Evolutionary conservation across 805 yeast genomes (phyloP), one percentile per base, ranked within the genome.

Genomic region (Hanseniaspora lindneri): DNA sequence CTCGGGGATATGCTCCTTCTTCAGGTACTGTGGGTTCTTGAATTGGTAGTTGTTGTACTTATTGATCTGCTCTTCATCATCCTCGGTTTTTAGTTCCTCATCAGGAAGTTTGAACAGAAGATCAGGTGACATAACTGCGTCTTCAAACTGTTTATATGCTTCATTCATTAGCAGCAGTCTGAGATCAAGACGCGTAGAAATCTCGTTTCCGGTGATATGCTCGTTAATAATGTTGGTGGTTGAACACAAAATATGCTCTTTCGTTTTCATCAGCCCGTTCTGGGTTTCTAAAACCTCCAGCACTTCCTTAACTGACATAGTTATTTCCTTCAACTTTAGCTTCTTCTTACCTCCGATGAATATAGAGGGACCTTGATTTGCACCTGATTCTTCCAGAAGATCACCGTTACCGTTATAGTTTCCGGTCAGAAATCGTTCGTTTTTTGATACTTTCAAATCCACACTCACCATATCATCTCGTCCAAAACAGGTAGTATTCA

Each of bases 401-500:
- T 39, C 41, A 2, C 49, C 51, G 13, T 52, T 54, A 20, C 41
- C 50, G 11, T 46, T 36, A n/a, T 32, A 39, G 36, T 42, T 48
- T 14, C 52, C 21, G 8, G 52, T 43, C 34, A 35, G 42, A 3
- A 64, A 9, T n/a, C 50, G 47, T 2, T 52, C 55, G 55, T 69
- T 75, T 39, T 70, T 72, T 54, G 63, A 62, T 1, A 76, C 57
- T 34, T 68, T 68, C 17, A 70, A 55, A 28, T 60, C 57, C 5
- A 77, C 44, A 6, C 57, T 54, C 7, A 78, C 56, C 6, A 63
- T 60, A 56, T 79, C 86, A 44, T 66, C 67, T 0, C 79, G 79
- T 1, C 83, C 80, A n/a, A 78, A 68, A 28, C 80, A 72, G 5
- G 77, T 67, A 5, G 69, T 67, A 1, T 78, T 75, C 17, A 79